Evolutionary conservation across 495 filamentous ascomycete genomes (phyloP).

Genomic region (Umbilicaria muhlenbergii): DNA sequence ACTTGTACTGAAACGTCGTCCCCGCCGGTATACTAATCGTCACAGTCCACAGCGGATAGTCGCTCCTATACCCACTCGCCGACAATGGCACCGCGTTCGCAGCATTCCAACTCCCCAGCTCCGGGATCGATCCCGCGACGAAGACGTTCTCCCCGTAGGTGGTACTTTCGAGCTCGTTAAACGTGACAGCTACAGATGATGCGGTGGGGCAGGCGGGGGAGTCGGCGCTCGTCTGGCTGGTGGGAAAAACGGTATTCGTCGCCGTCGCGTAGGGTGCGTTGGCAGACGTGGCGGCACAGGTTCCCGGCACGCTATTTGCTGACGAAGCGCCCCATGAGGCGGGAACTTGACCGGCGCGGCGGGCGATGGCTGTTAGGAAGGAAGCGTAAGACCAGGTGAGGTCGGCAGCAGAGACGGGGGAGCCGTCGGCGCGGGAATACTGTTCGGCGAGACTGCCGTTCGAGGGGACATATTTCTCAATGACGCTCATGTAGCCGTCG

Average conservation of each 20-base stretch:
- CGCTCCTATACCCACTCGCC: conserved; percentile 34
- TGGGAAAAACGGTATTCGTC: conserved; percentile 38
- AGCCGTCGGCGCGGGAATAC: conserved; percentile 35
- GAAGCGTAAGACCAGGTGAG: conserved; percentile 56
- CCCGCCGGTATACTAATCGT: conserved; percentile 36
- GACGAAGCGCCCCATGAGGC: conserved; percentile 38
- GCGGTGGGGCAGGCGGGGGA: conserved; percentile 23
- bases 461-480: conserved; percentile 31
- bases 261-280: conserved; percentile 43
- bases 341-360: conserved; percentile 26
- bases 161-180: conserved; percentile 39
- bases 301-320: conserved; percentile 33
- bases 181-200: conserved; percentile 39
- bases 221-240: conserved; percentile 27
- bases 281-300: conserved; percentile 35
- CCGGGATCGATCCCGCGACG: conserved; percentile 36
- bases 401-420: conserved; percentile 36
- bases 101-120: conserved; percentile 42
- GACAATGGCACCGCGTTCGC: conserved; percentile 32
- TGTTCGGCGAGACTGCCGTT: conserved; percentile 46
- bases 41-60: conserved; percentile 41
- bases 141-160: conserved; percentile 41
- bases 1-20: conserved; percentile 49
- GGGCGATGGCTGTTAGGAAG: conserved; percentile 42
- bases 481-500: conserved; percentile 31